Base-by-base conservation (phyloP, 2,329 filamentous ascomycete species). In the Neonectria sp. region DNA sequence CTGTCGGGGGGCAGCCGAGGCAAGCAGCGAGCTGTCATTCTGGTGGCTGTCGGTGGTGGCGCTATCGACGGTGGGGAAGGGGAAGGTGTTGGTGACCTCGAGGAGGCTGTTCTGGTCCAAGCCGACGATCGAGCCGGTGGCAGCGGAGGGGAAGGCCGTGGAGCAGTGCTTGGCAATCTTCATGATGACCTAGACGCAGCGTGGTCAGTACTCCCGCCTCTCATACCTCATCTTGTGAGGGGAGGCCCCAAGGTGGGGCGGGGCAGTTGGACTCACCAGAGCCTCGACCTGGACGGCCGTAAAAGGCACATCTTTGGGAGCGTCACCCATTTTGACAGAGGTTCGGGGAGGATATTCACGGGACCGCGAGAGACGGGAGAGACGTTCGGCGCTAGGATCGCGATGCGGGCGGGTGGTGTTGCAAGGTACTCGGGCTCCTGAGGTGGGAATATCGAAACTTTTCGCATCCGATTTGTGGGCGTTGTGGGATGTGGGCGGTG, bases 81-180 rank as follows among this genome's bases (percentile, higher is more conserved):
- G 92, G 85, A 98, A 99, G 73, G 90, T 90, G 87, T 98, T 98
- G 76, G 96, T 98, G 84, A 98, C 87, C 85, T 98, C 92, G 70
- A 98, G 90, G 67, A 91, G 87, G 72, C 90, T 90, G 73, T 92
- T 90, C 77, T 90, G 89, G 82, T 98, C 95, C 93, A 98, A 95
- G 76, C 96, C 96, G 68, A 98, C 95, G 69, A 98, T 89, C 70
- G 93, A 94, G 70, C 95, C 95, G 63, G 95, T 98, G 64, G 95
- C 94, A 63, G 91, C 91, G 59, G 94, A 95, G 55, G 95, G 95
- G 85, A 97, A 98, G 61, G 89, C 89, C 77, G 93, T 90, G 65
- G 94, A 92, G 85, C 93, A 94, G 86, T 98, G 95, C 85, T 97
- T 98, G 83, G 97, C 95, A 81, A 98, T 95, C 88, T 98, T 97